phyloP scores from a whole-genome alignment of 441 rosid genomes.

The Daphne laureola region DNA sequence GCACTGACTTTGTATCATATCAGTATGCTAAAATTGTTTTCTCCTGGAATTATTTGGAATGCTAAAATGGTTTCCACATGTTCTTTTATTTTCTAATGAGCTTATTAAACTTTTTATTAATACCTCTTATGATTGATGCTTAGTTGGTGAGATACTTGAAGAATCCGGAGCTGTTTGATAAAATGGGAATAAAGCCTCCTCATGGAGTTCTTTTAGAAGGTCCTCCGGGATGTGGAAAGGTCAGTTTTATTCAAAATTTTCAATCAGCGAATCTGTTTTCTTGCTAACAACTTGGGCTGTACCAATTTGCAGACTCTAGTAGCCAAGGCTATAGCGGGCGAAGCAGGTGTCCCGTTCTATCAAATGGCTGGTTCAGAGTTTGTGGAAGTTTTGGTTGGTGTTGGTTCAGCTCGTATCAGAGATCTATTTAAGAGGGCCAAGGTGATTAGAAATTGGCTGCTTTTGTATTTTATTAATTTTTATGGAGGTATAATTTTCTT shows the following conservation, averaged over 20 bases:
- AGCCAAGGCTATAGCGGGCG: conserved; percentile 97
- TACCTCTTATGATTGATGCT: conserved; percentile 10
- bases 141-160: conserved; percentile 92
- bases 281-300: no score
- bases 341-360: conserved; percentile 97
- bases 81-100: neutral
- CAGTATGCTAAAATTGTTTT: neutral
- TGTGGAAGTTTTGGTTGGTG: conserved; percentile 95
- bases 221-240: conserved; percentile 98
- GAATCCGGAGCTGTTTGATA: conserved; percentile 91
- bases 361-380: conserved; percentile 99
- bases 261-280: neutral
- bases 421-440: conserved; percentile 95
- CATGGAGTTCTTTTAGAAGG: conserved; percentile 98
- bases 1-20: no score
- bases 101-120: conserved; percentile 2
- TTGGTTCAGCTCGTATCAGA: conserved; percentile 96
- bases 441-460: conserved; percentile 29
- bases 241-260: conserved; percentile 21
- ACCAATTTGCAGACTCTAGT: conserved; percentile 62
- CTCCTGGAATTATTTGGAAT: neutral
- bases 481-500: no score
- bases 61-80: neutral
- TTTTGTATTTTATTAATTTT: no score
- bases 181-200: conserved; percentile 93